These are phyloP conservation scores for Postia placenta DNA, from an alignment of 768 basidiomycete genomes.

Conservation along the genomic window DNA sequence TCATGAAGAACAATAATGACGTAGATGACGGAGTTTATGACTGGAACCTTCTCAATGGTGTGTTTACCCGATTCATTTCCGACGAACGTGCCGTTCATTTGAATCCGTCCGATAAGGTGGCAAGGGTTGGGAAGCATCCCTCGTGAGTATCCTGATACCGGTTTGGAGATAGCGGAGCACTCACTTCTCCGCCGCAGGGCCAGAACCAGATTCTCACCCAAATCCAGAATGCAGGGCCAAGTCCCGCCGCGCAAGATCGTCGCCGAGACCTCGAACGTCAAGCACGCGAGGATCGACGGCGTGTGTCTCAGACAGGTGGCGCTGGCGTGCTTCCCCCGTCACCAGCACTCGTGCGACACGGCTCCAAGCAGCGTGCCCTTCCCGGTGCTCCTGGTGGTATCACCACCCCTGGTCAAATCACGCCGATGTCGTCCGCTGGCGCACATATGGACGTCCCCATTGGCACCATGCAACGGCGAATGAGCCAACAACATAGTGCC, in stretches of 20 bases:
- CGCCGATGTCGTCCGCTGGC: slow-evolving; percentile 61
- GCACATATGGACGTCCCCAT: slow-evolving; percentile 73
- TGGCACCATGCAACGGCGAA: slow-evolving; percentile 43
- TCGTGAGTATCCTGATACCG: slow-evolving; percentile 40
- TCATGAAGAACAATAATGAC: slow-evolving; percentile 87
- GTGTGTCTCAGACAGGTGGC: slow-evolving; percentile 50
- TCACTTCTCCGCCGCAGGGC: slow-evolving; percentile 30
- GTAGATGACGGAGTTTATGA: slow-evolving; percentile 92
- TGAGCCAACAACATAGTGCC: slow-evolving; percentile 32
- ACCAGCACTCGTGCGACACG: slow-evolving; percentile 71
- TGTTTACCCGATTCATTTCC: slow-evolving; percentile 11
- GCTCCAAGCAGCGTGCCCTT: slow-evolving; percentile 59
- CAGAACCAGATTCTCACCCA: slow-evolving; percentile 62
- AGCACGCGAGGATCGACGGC: slow-evolving; percentile 62
- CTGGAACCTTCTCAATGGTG: slow-evolving; percentile 91
- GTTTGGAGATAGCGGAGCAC: background rate
- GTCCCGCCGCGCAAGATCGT: slow-evolving; percentile 44
- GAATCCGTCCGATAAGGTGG: slow-evolving; percentile 46
- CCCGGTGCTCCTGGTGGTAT: slow-evolving; percentile 50
- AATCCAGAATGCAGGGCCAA: slow-evolving; percentile 47
- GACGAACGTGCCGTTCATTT: slow-evolving; percentile 5
- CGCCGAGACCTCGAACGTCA: slow-evolving; percentile 51
- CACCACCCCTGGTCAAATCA: slow-evolving; percentile 47
- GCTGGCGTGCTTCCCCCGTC: slow-evolving; percentile 62
- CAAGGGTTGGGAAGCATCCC: slow-evolving; percentile 88